Evolutionary conservation across 768 basidiomycete genomes (phyloP).

Genomic region (Stropharia rugosoannulata): DNA sequence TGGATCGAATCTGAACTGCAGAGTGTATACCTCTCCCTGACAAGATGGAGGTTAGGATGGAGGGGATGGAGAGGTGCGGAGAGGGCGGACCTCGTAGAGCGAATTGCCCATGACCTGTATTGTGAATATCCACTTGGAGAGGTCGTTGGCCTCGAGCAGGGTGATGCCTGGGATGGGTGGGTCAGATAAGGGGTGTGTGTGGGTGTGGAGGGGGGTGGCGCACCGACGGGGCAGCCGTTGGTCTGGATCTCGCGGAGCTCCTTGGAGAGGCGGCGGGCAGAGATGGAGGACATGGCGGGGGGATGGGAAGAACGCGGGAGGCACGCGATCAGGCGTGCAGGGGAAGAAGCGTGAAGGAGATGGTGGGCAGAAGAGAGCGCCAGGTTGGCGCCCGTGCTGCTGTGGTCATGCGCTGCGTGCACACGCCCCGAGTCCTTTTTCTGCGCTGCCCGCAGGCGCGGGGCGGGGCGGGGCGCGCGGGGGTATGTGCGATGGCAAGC

Average conservation of each 20-base stretch:
- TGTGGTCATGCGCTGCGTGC: too few species aligned
- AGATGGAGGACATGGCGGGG: conserved; percentile 56
- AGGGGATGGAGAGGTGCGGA: neutral
- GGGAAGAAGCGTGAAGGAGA: too few species aligned
- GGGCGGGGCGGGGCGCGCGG: too few species aligned
- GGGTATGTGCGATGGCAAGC: conserved; percentile 22
- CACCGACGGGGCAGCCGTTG: conserved; percentile 70
- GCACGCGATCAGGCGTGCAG: too few species aligned
- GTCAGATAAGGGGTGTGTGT: conserved; percentile 3
- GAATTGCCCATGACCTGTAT: conserved; percentile 86
- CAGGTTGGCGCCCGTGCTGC: neutral
- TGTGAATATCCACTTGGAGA: conserved; percentile 73
- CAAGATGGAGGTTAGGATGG: neutral
- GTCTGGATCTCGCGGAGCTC: conserved; percentile 66
- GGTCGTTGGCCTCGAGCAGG: conserved; percentile 74
- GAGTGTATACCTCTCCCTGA: conserved; percentile 73
- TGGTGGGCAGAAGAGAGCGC: neutral
- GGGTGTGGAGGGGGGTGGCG: conserved; percentile 18
- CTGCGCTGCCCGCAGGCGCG: too few species aligned
- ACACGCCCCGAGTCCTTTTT: too few species aligned
- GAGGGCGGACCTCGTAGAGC: conserved; percentile 56
- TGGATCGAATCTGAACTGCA: conserved; percentile 80
- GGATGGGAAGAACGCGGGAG: neutral
- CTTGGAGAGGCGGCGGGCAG: conserved; percentile 64
- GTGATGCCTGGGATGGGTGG: conserved; percentile 54